Conservation (phyloP, 192 early-diverging fungal genomes). For the Entomortierella parvispora region DNA sequence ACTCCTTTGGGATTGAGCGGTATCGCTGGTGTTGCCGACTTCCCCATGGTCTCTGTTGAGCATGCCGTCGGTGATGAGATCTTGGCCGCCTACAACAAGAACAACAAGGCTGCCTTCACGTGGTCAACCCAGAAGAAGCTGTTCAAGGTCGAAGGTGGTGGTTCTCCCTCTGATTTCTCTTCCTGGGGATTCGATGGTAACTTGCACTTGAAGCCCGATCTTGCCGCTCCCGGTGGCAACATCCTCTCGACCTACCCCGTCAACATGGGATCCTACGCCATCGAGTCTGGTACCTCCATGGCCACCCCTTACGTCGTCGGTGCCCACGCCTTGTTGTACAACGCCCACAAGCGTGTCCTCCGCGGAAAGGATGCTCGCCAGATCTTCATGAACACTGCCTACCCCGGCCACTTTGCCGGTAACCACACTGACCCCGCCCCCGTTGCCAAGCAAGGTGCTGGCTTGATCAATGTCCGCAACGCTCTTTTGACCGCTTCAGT, state of each 20-base stretch:
- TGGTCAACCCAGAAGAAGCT: conserved; percentile 9
- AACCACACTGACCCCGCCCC: conserved; percentile 8
- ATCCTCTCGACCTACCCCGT: conserved; percentile 72
- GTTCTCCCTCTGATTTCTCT: conserved; percentile 65
- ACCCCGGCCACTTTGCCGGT: conserved; percentile 2
- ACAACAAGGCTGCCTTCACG: conserved; percentile 5
- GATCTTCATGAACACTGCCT: conserved; percentile 43
- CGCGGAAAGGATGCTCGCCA: conserved; percentile 19
- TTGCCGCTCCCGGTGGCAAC: conserved; percentile 74
- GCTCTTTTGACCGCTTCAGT: conserved; percentile 63
- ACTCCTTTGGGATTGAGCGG: conserved; percentile 41
- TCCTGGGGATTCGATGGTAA: conserved; percentile 75
- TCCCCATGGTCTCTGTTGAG: conserved; percentile 46
- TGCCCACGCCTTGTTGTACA: conserved; percentile 69
- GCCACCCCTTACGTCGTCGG: conserved; percentile 81
- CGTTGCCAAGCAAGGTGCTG: conserved; percentile 73
- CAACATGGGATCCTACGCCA: conserved; percentile 50
- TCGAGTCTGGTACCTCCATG: conserved; percentile 85
- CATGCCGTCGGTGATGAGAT: conserved; percentile 47
- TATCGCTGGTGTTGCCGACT: conserved; percentile 20
- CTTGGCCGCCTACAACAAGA: conserved; percentile 28
- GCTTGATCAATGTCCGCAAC: conserved; percentile 76
- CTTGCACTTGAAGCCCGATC: conserved; percentile 66
- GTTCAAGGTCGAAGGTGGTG: conserved; percentile 41
- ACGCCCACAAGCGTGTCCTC: conserved; percentile 60